These are phyloP conservation scores for Agrocybe pediades DNA, from an alignment of 768 basidiomycete genomes.

Conservation along the genomic window DNA sequence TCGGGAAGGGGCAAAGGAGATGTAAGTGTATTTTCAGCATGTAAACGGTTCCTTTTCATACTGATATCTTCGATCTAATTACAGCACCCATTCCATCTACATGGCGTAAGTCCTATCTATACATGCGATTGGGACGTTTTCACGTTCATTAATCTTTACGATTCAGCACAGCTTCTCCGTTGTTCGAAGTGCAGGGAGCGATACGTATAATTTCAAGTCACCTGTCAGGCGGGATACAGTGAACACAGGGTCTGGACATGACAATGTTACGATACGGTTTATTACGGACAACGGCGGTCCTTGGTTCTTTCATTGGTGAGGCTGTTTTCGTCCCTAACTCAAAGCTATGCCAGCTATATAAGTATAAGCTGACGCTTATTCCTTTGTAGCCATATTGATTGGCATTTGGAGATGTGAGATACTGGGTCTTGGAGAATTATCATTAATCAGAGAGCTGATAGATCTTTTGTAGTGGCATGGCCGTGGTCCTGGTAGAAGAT, in stretches of 20 bases:
- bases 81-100: constrained; percentile 13
- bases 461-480: background rate
- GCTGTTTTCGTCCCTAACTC: background rate
- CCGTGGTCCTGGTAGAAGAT: background rate
- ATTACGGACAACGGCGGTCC: constrained; percentile 69
- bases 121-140: background rate
- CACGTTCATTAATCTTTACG: background rate
- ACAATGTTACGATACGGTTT: constrained; percentile 61
- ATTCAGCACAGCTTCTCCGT: background rate
- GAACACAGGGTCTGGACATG: constrained; percentile 16
- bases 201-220: background rate
- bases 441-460: background rate
- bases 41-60: background rate
- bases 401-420: background rate
- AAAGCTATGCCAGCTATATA: too few relatives aligned
- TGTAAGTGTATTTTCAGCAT: background rate
- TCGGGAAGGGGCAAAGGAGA: constrained; percentile 20
- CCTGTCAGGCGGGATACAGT: background rate
- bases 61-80: too few relatives aligned
- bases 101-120: constrained; percentile 7
- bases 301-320: constrained; percentile 52
- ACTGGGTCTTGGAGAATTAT: background rate
- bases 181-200: background rate
- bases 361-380: too few relatives aligned
- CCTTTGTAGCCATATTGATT: background rate